Evolutionary conservation across 306 rosid genomes (phyloP).

Genomic region (Prinsepia uniflora): DNA sequence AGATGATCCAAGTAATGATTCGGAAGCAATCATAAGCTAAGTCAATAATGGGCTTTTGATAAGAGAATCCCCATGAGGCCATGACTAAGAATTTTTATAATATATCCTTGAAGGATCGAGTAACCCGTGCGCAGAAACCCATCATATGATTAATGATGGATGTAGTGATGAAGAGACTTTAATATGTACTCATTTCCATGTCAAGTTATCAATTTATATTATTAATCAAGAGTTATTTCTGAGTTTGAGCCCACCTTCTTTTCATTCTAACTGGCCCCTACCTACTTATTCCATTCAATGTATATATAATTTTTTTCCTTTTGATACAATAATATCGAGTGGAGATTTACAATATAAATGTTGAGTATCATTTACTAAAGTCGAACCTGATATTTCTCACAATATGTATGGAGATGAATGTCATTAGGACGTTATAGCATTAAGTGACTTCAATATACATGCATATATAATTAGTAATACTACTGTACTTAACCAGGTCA

Average conservation of each 20-base stretch:
- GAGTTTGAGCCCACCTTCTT: conserved; percentile 29
- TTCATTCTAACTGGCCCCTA: conserved; percentile 24
- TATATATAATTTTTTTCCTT: background rate
- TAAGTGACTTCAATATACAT: too few relatives aligned
- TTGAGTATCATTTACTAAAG: too few relatives aligned
- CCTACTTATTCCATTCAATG: conserved; percentile 26
- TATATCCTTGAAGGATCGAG: conserved; percentile 9
- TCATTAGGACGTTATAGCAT: too few relatives aligned
- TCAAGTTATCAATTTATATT: conserved; percentile 9
- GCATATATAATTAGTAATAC: too few relatives aligned
- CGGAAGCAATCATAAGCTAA: conserved; percentile 10
- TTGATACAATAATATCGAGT: too few relatives aligned
- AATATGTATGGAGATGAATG: too few relatives aligned
- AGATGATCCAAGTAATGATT: background rate
- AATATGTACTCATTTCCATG: background rate
- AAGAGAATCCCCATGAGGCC: conserved; percentile 9
- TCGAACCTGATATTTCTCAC: too few relatives aligned
- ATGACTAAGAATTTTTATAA: conserved; percentile 6
- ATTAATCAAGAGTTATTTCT: conserved; percentile 27
- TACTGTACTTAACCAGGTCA: too few relatives aligned
- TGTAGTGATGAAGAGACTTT: background rate
- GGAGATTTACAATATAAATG: too few relatives aligned
- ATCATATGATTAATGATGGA: background rate
- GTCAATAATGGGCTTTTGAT: conserved; percentile 11
- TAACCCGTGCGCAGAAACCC: conserved; percentile 31